Percentiles rank a stretch among this genome's conserved stretches.
Conservation (phyloP, 2,329 filamentous ascomycete genomes). For the Colletotrichum chlorophyti region DNA sequence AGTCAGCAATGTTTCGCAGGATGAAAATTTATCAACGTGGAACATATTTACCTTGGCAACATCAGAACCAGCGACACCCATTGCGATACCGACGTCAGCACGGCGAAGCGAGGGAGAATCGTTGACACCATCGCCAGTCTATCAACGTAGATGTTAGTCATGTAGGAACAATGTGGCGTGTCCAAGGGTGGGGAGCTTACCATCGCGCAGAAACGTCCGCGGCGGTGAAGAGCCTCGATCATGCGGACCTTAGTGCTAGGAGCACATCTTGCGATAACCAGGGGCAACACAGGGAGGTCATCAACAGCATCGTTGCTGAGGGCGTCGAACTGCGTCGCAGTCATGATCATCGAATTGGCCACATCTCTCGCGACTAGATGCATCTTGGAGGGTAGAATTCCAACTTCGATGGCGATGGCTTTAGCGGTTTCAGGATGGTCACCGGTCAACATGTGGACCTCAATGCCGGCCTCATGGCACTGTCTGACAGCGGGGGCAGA, state of each 20-base stretch:
- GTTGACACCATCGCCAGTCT: slow-evolving; percentile 71
- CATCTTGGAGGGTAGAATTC: slow-evolving; percentile 58
- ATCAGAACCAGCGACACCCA: slow-evolving; percentile 68
- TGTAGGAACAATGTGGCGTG: background rate
- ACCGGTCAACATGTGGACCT: slow-evolving; percentile 67
- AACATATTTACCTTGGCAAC: slow-evolving; percentile 54
- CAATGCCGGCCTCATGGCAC: slow-evolving; percentile 62
- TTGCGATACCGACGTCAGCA: slow-evolving; percentile 71
- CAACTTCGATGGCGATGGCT: slow-evolving; percentile 64
- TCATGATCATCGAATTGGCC: slow-evolving; percentile 63
- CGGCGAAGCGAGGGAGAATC: slow-evolving; percentile 68
- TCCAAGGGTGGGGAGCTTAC: background rate
- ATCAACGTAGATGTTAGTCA: background rate
- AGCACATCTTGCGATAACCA: slow-evolving; percentile 70
- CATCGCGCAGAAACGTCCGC: slow-evolving; percentile 65
- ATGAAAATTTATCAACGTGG: background rate
- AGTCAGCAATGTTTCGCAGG: background rate
- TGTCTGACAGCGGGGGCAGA: slow-evolving; percentile 59
- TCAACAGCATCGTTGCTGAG: slow-evolving; percentile 67
- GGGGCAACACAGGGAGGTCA: slow-evolving; percentile 61
- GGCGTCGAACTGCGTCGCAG: slow-evolving; percentile 65
- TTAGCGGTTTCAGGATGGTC: slow-evolving; percentile 65
- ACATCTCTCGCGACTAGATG: slow-evolving; percentile 53
- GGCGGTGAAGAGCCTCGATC: slow-evolving; percentile 72
- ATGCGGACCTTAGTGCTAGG: slow-evolving; percentile 68